Base-by-base conservation (phyloP, 768 basidiomycete genomes). In the Rhodotorula taiwanensis region DNA sequence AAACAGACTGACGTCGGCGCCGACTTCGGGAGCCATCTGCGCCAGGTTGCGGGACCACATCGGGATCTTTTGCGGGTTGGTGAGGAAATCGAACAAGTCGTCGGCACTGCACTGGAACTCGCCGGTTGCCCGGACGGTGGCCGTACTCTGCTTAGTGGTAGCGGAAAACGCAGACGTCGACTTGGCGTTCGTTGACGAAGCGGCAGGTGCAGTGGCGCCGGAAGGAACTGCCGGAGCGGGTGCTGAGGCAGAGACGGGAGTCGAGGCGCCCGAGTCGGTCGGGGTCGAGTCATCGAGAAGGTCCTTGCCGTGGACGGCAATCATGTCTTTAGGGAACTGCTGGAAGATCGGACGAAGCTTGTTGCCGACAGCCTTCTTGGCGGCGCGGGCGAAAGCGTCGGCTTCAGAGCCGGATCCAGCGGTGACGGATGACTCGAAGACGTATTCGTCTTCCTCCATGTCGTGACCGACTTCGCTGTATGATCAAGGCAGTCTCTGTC, bases 361-460 rank as follows among this genome's bases (percentile, higher is more conserved):
- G 66, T 73, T 51, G 51, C 66, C 64, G 34, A 73, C 62, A 14
- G 56, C 60, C 48, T 62, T 67, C 51, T 67, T 64, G 25, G 69
- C 71, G 30, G 58, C 61, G n/a, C 34, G 23, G 49, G 60, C 52
- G 48, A 70, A 62, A 4, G 59, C 61, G 23, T 71, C 63, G 23
- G 72, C 72, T 45, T 73, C 70, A 28, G 56, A 51, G 45, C 69
- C 59, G 23, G 33, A 44, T 4, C 60, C 60, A 21, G 60, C 47
- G 14, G 58, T 43, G 55, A 71, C n/a, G 9, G 54, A 45, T 9
- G 56, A 59, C 39, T 71, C 67, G 63, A 73, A 73, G 23, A 42
- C 50, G 55, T 73, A 73, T 34, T 73, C 70, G 55, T 71, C 70
- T 45, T 71, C 71, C 51, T 71, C 72, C 70, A 73, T 71, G 58